Conservation (phyloP, 2,329 filamentous ascomycete genomes). For the Colletotrichum eleusines region DNA sequence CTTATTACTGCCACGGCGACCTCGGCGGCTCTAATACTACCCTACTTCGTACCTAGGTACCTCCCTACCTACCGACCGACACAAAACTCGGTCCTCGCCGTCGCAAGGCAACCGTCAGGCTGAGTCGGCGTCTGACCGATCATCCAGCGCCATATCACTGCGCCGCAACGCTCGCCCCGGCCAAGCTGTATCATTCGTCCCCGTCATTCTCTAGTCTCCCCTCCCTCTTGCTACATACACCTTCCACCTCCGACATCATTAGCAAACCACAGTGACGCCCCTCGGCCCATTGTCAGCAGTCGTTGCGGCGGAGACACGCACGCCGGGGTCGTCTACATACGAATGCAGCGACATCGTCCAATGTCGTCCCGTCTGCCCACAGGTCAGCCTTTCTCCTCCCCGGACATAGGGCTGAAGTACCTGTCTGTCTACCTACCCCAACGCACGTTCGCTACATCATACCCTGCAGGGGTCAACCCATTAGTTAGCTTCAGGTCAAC, state of each 20-base stretch:
- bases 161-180: conserved; percentile 5
- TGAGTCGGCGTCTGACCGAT: conserved; percentile 6
- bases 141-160: background rate
- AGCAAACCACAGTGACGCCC: conserved; percentile 4
- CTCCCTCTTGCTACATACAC: background rate
- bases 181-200: conserved; percentile 18
- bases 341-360: conserved; percentile 6
- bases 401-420: conserved; percentile 34
- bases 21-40: background rate
- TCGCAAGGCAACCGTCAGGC: conserved; percentile 17
- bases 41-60: background rate
- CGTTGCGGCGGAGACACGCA: conserved; percentile 11
- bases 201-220: conserved; percentile 14
- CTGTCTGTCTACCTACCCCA: background rate
- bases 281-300: conserved; percentile 23
- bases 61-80: too few species aligned
- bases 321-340: background rate
- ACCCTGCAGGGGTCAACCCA: conserved; percentile 29
- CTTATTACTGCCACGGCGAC: conserved; percentile 13
- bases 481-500: conserved; percentile 7
- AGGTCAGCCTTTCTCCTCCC: background rate
- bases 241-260: conserved; percentile 9
- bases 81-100: background rate
- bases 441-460: conserved; percentile 18
- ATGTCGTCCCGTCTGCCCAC: conserved; percentile 1